phyloP scores from a whole-genome alignment of 2,329 filamentous ascomycete species.

The Curvularia lunata region DNA sequence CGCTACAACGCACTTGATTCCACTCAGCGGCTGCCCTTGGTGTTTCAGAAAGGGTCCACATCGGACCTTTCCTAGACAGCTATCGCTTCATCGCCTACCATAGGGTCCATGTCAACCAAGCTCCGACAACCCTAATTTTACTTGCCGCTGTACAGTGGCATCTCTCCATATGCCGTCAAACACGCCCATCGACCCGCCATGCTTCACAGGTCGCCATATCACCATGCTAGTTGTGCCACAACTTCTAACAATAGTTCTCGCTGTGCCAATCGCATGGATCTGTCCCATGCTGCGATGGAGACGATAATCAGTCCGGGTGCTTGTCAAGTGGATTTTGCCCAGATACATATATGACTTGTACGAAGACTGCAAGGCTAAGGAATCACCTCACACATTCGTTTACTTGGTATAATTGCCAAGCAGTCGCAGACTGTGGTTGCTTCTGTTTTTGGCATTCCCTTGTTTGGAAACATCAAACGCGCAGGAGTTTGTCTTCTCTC shows the following conservation, averaged over 20 bases:
- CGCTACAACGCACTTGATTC: slow-evolving; percentile 24
- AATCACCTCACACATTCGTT: slow-evolving; percentile 22
- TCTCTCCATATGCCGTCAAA: slow-evolving; percentile 17
- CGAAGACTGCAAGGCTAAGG: background rate
- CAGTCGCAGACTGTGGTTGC: slow-evolving; percentile 19
- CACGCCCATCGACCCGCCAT: slow-evolving; percentile 17
- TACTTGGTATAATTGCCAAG: slow-evolving; percentile 19
- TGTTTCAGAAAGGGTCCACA: slow-evolving; percentile 33
- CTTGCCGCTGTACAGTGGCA: slow-evolving; percentile 19
- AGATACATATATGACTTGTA: slow-evolving; percentile 14
- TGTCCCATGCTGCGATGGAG: slow-evolving; percentile 11
- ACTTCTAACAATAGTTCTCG: slow-evolving; percentile 15
- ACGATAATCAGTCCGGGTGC: slow-evolving; percentile 22
- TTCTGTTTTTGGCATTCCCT: slow-evolving; percentile 23
- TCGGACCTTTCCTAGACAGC: slow-evolving; percentile 22
- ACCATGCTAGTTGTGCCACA: slow-evolving; percentile 30
- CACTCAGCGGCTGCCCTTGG: slow-evolving; percentile 12
- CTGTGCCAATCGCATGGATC: slow-evolving; percentile 8
- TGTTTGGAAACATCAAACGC: slow-evolving; percentile 28
- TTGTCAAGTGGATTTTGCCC: slow-evolving; percentile 24
- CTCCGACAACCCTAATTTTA: slow-evolving; percentile 18
- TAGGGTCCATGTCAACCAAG: slow-evolving; percentile 36
- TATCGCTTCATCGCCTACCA: slow-evolving; percentile 25
- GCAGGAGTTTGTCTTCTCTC: slow-evolving; percentile 14
- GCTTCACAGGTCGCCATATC: slow-evolving; percentile 21